phyloP scores from a whole-genome alignment of 2,329 filamentous ascomycete genomes.

The Trichoderma sp. region DNA sequence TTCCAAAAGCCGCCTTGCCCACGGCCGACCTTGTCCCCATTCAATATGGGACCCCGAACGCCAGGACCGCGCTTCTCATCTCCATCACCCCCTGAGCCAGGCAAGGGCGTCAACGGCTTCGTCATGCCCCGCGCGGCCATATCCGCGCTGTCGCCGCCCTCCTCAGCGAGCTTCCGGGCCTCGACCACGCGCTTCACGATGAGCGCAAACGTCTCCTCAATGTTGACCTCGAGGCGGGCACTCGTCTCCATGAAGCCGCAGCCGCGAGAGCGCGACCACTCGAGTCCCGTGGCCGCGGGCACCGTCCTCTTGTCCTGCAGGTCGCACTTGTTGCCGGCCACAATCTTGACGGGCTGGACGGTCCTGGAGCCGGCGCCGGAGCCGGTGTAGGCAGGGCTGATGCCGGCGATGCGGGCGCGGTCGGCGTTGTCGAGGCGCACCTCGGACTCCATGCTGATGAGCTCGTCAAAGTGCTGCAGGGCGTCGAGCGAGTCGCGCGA shows the following conservation, averaged over 20 bases:
- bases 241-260: constrained; percentile 93
- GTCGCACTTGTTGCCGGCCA: constrained; percentile 87
- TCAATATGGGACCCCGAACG: constrained; percentile 48
- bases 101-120: constrained; percentile 60
- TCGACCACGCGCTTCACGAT: constrained; percentile 66
- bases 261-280: constrained; percentile 72
- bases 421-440: constrained; percentile 66
- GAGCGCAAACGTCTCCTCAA: constrained; percentile 84
- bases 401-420: constrained; percentile 52
- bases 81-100: constrained; percentile 43
- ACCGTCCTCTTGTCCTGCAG: constrained; percentile 71
- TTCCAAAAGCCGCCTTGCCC: constrained; percentile 57
- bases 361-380: constrained; percentile 49
- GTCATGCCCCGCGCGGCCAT: constrained; percentile 59
- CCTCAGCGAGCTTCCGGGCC: constrained; percentile 55
- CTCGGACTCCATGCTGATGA: constrained; percentile 83
- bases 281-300: constrained; percentile 69
- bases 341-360: constrained; percentile 78
- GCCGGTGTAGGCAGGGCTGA: constrained; percentile 38
- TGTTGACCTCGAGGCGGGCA: constrained; percentile 81
- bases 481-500: constrained; percentile 68
- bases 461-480: constrained; percentile 77
- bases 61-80: constrained; percentile 54
- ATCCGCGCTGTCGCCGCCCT: constrained; percentile 49
- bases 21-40: constrained; percentile 50